These are phyloP conservation scores for Salix udensis DNA, from an alignment of 345 rosid genomes.

Conservation along the genomic window DNA sequence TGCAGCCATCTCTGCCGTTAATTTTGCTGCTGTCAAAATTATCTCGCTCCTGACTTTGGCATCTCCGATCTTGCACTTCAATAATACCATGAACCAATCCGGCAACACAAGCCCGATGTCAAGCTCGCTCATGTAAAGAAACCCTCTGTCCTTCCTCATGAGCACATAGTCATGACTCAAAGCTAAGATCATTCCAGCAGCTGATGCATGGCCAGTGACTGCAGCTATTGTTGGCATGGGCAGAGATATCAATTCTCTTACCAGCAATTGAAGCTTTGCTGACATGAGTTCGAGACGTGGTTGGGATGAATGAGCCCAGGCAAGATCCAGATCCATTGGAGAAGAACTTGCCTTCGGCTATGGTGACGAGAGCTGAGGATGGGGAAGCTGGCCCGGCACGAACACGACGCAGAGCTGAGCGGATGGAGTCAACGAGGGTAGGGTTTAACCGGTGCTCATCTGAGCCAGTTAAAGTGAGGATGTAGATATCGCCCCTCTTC, in stretches of 20 bases:
- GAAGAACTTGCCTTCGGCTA: constrained; percentile 26
- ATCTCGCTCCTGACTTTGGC: constrained; percentile 3
- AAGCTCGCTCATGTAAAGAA: no score
- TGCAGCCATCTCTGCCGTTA: constrained; percentile 22
- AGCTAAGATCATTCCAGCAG: no score
- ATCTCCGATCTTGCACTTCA: no score
- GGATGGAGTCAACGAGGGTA: constrained; percentile 19
- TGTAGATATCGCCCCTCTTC: constrained; percentile 21
- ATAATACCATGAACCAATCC: no score
- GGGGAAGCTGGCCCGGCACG: constrained; percentile 10
- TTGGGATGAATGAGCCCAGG: constrained; percentile 15
- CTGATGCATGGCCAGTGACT: no score
- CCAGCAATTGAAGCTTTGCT: no score
- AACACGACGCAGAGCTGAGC: constrained; percentile 11
- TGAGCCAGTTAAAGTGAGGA: constrained; percentile 21
- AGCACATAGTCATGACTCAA: no score
- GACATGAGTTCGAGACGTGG: not conserved
- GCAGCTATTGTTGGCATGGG: no score
- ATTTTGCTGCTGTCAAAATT: constrained; percentile 13
- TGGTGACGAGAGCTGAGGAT: constrained; percentile 20
- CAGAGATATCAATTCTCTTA: no score
- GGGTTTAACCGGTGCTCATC: constrained; percentile 27
- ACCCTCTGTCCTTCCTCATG: no score
- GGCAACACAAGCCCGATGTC: no score
- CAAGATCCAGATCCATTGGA: constrained; percentile 27